These are phyloP conservation scores for Sordariomycetes sp. DNA, from an alignment of 2,329 filamentous ascomycete genomes.

Conservation along the genomic window DNA sequence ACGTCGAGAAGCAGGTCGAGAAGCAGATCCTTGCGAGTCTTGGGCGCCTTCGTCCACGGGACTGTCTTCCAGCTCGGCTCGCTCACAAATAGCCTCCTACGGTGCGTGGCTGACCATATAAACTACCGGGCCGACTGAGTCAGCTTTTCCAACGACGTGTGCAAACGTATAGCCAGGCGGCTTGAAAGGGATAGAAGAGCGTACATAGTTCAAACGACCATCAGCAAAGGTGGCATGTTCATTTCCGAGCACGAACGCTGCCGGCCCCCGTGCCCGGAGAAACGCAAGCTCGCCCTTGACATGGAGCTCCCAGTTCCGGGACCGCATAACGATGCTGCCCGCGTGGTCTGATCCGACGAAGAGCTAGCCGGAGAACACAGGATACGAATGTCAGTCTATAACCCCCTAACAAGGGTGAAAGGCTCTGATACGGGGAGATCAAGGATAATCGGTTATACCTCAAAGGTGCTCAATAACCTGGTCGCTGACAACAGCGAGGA, in stretches of 20 bases:
- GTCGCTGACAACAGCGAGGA: background rate
- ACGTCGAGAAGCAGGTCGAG: constrained; percentile 7
- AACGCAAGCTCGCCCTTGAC: background rate
- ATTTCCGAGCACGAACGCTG: background rate
- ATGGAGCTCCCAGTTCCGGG: background rate
- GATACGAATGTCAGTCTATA: too few species aligned
- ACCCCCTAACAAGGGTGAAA: background rate
- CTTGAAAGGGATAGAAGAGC: background rate
- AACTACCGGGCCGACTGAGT: background rate
- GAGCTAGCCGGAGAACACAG: background rate
- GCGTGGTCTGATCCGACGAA: background rate
- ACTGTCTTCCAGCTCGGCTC: constrained; percentile 1
- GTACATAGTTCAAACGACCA: background rate
- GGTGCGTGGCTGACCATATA: background rate
- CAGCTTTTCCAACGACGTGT: background rate
- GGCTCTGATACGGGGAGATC: background rate
- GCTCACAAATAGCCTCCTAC: background rate
- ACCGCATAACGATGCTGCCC: background rate
- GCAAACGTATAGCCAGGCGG: background rate
- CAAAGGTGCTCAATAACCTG: background rate
- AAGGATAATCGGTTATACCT: background rate
- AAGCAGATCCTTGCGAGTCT: constrained; percentile 20
- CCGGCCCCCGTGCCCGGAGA: background rate
- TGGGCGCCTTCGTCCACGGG: constrained; percentile 26
- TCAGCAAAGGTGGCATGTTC: background rate